phyloP scores from a whole-genome alignment of 2,329 filamentous ascomycete species.

The Acephala macrosclerotiorum region DNA sequence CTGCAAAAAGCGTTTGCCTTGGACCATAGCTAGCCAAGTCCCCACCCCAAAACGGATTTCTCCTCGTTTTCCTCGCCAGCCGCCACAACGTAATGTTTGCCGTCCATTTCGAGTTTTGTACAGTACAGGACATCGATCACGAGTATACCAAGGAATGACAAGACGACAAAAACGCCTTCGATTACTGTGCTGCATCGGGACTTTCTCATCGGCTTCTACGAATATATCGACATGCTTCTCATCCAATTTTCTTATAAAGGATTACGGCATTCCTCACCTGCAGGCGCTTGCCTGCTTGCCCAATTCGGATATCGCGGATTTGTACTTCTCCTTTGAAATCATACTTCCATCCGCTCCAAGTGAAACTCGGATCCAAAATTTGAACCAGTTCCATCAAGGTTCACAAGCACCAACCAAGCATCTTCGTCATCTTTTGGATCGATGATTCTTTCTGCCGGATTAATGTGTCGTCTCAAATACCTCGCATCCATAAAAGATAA shows the following conservation, averaged over 20 bases:
- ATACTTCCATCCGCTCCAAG: not conserved
- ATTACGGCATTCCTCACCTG: not conserved
- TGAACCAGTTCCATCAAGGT: not conserved
- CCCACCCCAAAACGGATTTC: too few species aligned
- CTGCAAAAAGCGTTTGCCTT: too few species aligned
- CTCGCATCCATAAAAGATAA: not conserved
- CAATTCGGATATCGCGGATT: not conserved
- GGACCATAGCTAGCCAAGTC: not conserved
- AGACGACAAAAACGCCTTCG: not conserved
- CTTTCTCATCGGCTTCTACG: not conserved
- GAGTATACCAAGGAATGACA: conserved; percentile 1
- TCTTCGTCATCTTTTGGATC: not conserved
- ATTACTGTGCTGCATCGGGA: not conserved
- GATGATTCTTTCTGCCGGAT: not conserved
- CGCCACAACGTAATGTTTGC: not conserved
- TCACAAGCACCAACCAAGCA: not conserved
- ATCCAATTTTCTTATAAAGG: not conserved
- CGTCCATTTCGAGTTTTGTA: not conserved
- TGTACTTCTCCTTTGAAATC: not conserved
- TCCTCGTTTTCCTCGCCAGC: not conserved
- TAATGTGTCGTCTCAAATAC: not conserved
- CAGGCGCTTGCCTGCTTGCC: not conserved
- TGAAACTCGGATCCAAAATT: not conserved
- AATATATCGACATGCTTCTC: not conserved
- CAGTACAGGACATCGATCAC: conserved; percentile 3